These are phyloP conservation scores for Penicillium psychrofluorescens DNA, from an alignment of 495 filamentous ascomycete species.

Conservation along the genomic window DNA sequence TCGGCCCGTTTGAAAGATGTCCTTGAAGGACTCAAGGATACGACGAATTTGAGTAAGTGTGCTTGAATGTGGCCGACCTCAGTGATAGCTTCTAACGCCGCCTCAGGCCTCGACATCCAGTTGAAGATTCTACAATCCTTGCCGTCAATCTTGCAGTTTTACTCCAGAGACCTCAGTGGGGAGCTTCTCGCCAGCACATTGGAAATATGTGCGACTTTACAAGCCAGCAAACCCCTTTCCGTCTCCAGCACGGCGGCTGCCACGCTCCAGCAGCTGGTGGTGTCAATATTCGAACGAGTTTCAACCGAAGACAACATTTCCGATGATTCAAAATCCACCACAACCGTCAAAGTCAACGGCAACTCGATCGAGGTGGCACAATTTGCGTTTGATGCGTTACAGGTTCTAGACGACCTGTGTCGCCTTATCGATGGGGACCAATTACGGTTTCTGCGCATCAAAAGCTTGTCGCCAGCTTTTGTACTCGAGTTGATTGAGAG, in stretches of 20 bases:
- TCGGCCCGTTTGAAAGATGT: slow-evolving; percentile 70
- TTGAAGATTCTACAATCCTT: slow-evolving; percentile 92
- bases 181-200: slow-evolving; percentile 74
- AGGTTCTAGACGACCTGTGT: slow-evolving; percentile 84
- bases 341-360: slow-evolving; percentile 41
- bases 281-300: slow-evolving; percentile 88
- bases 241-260: slow-evolving; percentile 93
- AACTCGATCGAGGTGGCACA: slow-evolving; percentile 57
- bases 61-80: slow-evolving; percentile 17
- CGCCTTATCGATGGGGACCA: slow-evolving; percentile 77
- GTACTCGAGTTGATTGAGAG: slow-evolving; percentile 89
- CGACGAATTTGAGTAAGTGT: slow-evolving; percentile 52
- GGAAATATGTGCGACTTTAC: slow-evolving; percentile 84
- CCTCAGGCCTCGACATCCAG: slow-evolving; percentile 75
- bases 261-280: slow-evolving; percentile 88
- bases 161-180: slow-evolving; percentile 71
- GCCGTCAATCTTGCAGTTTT: slow-evolving; percentile 87
- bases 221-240: slow-evolving; percentile 81
- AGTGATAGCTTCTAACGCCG: background rate
- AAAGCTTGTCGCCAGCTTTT: slow-evolving; percentile 68
- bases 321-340: slow-evolving; percentile 22
- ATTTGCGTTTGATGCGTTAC: slow-evolving; percentile 81
- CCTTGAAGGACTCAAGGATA: slow-evolving; percentile 78
- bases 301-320: slow-evolving; percentile 71
- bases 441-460: slow-evolving; percentile 69